Base-by-base conservation (phyloP, 2,329 filamentous ascomycete genomes). In the Nemania sp. region DNA sequence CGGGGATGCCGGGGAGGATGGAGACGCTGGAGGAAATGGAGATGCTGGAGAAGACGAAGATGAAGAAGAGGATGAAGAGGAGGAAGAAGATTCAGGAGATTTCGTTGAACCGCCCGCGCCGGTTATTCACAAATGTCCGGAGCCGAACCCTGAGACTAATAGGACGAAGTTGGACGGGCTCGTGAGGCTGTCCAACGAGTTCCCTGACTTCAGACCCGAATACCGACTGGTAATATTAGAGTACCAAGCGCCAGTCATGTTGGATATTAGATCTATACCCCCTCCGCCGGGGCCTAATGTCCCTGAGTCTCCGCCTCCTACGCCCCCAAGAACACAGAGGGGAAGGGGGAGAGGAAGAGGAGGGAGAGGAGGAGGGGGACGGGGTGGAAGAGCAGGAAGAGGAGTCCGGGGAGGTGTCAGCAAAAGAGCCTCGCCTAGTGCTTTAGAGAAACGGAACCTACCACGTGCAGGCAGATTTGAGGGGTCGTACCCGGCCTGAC, bases 171-270 rank as follows among this genome's bases (percentile, higher is more conserved):
- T 50, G 25, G 5, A 10, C 0, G 1, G 0, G 6, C 25, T 56
- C 11, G 3, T 12, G 13, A 0, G 2, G 1, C 18, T 48, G 0
- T 34, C 56, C 5, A 4, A 1, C 6, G 0, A 15, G 2, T 53
- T 34, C 20, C 47, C 47, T 5, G 11, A 17, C 4, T 5, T 43
- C 25, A 54, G 53, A 39, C 40, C 25, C 15, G 18, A 3, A 6
- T 29, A 25, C 5, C 29, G 53, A 48, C 4, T 52, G 15, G 47
- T 57, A 12, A 57, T 60, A 46, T 34, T 60, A 25, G 9, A 52
- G 18, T 60, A 52, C 12, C 21, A 18, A 48, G 11, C 11, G n/a
- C 40, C 46, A 12, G 18, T 25, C 3, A 20, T 56, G 46, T 34
- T 18, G 6, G 7, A 46, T 2, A 10, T 51, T 11, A 46, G 25